Evolutionary conservation across 768 basidiomycete species (phyloP), one percentile per base, ranked within the genome.

Genomic region (Tephrocybe rancida): DNA sequence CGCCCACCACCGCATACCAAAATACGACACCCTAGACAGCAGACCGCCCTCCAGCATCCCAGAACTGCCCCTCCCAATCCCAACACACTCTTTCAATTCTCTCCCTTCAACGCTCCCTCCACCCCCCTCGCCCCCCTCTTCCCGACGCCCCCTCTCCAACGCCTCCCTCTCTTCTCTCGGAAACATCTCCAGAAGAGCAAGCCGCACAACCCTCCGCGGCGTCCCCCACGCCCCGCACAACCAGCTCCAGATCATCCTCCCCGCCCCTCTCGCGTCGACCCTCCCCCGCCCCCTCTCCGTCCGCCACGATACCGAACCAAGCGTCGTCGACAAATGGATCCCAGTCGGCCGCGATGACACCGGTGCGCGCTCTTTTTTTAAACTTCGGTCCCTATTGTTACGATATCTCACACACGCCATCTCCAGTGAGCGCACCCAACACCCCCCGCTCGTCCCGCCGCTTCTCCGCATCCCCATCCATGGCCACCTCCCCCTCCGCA

Each of bases 161-260:
- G 69, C 71, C 5, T 71, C 72, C 7, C 26, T 59, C 47, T 32
- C 60, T 54, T 55, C 56, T n/a, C n/a, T n/a, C n/a, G n/a, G n/a
- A n/a, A n/a, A n/a, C 35, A 35, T 54, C n/a, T 55, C 65, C 8
- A 62, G 61, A 22, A 41, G 39, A n/a, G 54, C 67, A 8, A 71
- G 69, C 50, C 71, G 71, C 32, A 70, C 69, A 54, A 74, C 71
- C 22, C 62, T 84, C 22, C 76, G 81, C 16, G 86, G 86, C 29
- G 67, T 78, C 1, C 87, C 88, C 19, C 88, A 91, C 63, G 73
- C 75, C 5, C 81, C 78, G 0, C 78, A 81, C 52, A 86, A 76
- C 63, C 77, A 77, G 50, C 69, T 90, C 48, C 82, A 89, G 60
- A 84, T 91, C 48, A 69, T 92, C 14, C 72, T 90, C 3, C 90